A percentile compares a stretch with the other conserved stretches of the same genome.
Evolutionary conservation across 148 eudicot genomes (phyloP).

Genomic region (Rhododendron mucronatum): DNA sequence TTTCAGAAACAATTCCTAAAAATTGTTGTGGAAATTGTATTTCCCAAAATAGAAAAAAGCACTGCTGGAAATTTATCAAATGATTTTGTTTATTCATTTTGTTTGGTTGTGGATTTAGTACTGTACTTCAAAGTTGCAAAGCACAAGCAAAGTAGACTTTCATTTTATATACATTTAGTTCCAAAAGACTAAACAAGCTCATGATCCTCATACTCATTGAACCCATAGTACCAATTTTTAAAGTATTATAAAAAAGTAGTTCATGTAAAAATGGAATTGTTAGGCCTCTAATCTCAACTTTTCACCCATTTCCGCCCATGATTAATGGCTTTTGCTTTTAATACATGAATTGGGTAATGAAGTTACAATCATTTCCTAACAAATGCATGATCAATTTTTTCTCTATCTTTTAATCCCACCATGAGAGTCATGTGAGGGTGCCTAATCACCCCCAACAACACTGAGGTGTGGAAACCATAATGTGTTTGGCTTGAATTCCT

Average conservation of each 20-base stretch:
- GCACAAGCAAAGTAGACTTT: not conserved
- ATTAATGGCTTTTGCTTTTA: slow-evolving; percentile 19
- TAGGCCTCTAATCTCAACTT: slow-evolving; percentile 15
- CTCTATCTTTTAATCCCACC: not conserved
- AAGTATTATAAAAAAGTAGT: slow-evolving; percentile 1
- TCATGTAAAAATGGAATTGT: not conserved
- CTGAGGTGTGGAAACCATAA: slow-evolving; percentile 8
- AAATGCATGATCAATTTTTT: not conserved
- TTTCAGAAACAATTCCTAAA: not conserved
- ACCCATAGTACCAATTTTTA: not conserved
- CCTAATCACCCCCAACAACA: slow-evolving; percentile 7
- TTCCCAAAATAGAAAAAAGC: not conserved
- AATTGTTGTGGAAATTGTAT: not conserved
- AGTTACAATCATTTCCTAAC: slow-evolving; percentile 12
- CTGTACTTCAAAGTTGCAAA: not conserved
- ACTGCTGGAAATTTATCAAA: too few species aligned
- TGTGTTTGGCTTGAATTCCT: slow-evolving; percentile 4
- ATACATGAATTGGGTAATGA: slow-evolving; percentile 13
- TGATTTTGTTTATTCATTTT: too few species aligned
- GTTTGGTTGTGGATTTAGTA: not conserved
- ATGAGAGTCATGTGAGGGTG: slow-evolving; percentile 12
- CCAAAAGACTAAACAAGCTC: slow-evolving; percentile 3
- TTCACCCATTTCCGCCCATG: slow-evolving; percentile 13
- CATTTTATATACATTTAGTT: not conserved
- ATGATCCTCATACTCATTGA: slow-evolving; percentile 10